These are phyloP conservation scores for Phytophthora colocasiae DNA, from an alignment of 352 stramenopile species.

Conservation along the genomic window DNA sequence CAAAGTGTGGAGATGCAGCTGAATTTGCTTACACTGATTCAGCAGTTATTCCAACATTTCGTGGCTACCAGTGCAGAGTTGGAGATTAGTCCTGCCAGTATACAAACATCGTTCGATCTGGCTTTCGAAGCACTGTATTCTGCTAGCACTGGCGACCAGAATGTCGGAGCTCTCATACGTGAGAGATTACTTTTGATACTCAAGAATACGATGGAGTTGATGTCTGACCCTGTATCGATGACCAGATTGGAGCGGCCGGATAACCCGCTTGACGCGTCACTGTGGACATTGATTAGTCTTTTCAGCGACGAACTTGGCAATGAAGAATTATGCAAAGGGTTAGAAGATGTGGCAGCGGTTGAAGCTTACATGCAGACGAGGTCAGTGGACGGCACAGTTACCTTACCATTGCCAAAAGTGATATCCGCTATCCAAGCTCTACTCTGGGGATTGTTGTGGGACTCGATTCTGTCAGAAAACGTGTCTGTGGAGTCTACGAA, in stretches of 20 bases:
- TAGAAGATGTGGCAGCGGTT: slow-evolving; percentile 19
- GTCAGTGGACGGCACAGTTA: background rate
- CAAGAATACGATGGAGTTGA: slow-evolving; percentile 38
- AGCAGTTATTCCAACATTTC: slow-evolving; percentile 24
- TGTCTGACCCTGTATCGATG: slow-evolving; percentile 15
- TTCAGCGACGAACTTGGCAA: slow-evolving; percentile 18
- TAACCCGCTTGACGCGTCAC: slow-evolving; percentile 2
- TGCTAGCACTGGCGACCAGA: background rate
- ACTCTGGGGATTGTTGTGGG: slow-evolving; percentile 49
- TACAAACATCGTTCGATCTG: slow-evolving; percentile 21
- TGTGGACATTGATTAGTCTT: slow-evolving; percentile 33
- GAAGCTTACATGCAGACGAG: slow-evolving; percentile 15
- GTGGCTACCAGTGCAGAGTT: background rate
- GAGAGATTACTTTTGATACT: slow-evolving; percentile 43
- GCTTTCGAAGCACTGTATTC: slow-evolving; percentile 6
- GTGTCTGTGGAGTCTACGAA: slow-evolving; percentile 13
- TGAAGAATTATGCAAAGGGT: slow-evolving; percentile 13
- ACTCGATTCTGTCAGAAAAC: slow-evolving; percentile 9
- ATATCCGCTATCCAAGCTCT: slow-evolving; percentile 26
- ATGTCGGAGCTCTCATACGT: slow-evolving; percentile 14
- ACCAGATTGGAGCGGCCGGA: slow-evolving; percentile 10
- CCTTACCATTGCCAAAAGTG: slow-evolving; percentile 15
- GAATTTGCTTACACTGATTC: slow-evolving; percentile 26
- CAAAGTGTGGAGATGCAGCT: slow-evolving; percentile 5
- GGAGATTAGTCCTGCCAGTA: background rate